A percentile compares a stretch with the other conserved stretches of the same genome.
These are phyloP conservation scores for Rhizopogon vesiculosus DNA, from an alignment of 768 basidiomycete genomes.

Conservation along the genomic window DNA sequence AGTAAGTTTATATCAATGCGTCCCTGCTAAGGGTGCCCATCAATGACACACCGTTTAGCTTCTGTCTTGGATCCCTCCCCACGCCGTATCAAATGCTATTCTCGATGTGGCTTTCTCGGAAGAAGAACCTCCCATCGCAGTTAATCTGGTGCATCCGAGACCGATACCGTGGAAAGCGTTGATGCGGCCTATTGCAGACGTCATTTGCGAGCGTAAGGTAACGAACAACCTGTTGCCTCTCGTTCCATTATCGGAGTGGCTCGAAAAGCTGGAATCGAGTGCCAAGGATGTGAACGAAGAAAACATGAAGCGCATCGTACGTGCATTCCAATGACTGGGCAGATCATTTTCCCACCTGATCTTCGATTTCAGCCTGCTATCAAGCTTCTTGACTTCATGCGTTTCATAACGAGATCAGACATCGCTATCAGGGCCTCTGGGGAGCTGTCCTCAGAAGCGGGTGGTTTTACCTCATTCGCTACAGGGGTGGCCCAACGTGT, in stretches of 20 bases:
- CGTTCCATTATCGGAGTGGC: conserved; percentile 30
- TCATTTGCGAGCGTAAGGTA: conserved; percentile 7
- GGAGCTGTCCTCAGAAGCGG: not conserved
- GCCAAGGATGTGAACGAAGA: conserved; percentile 13
- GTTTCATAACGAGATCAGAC: conserved; percentile 16
- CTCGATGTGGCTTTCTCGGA: conserved; percentile 23
- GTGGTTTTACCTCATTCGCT: conserved; percentile 10
- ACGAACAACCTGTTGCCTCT: conserved; percentile 19
- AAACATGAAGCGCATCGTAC: conserved; percentile 23
- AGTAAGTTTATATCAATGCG: conserved; percentile 12
- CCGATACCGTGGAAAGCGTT: conserved; percentile 20
- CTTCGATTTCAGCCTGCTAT: conserved; percentile 26
- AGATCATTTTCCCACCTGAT: conserved; percentile 28
- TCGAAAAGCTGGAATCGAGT: conserved; percentile 14
- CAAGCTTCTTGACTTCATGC: conserved; percentile 26
- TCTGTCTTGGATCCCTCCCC: conserved; percentile 26
- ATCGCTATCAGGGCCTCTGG: not conserved
- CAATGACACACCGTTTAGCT: conserved; percentile 7
- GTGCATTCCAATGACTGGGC: conserved; percentile 38
- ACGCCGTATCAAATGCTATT: conserved; percentile 21
- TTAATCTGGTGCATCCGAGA: conserved; percentile 31
- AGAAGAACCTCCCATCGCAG: conserved; percentile 10
- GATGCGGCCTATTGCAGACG: conserved; percentile 21
- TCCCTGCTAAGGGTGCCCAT: not conserved
- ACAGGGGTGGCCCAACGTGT: conserved; percentile 20